Evolutionary conservation across 148 eudicot species (phyloP), one percentile per base, ranked within the genome.

Genomic region (Rhododendron ferrugineum): DNA sequence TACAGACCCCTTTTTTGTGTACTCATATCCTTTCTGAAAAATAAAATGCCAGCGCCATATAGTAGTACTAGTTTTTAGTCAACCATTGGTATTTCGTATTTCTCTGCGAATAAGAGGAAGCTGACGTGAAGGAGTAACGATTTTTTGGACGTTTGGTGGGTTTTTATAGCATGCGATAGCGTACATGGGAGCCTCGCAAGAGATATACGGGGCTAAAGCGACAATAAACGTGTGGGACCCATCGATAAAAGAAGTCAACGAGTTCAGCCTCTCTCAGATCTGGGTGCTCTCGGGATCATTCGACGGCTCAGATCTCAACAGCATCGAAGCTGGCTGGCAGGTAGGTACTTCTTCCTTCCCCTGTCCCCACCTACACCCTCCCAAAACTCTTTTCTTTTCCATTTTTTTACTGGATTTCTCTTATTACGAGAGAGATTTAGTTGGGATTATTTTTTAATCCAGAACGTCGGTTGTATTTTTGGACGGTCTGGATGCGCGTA

Each of bases 301-400:
- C 81, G 99, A 97, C 83, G 99, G 99, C 83, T 85, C 98, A 3
- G 99, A 97, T 90, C 98, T 97, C 86, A 97, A 97, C 82, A 95
- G 98, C 87, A 97, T 97, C 11, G 99, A 97, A 92, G 99, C 99
- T 80, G 99, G 99, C 26, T 97, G 99, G 99, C 99, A 97, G 99
- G 99, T 97, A 97, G 99, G 99, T 97, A 90, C 78, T 72, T 68
- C 26, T 34, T 47, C 50, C 49, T 72, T n/a, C 76, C 40, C 68
- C 52, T 66, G 32, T 37, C n/a, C 72, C 7, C 54, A 1, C 32
- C 4, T 49, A 2, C 78, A 80, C 79, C 18, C n/a, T 79, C 78
- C n/a, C 15, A 20, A 68, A 34, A 28, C 16, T 42, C 34, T 34
- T 4, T 18, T 9, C 4, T 47, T 50, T 11, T 13, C 54, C 54